Evolutionary conservation across 306 rosid species (phyloP).

Genomic region (Hylodesmum podocarpum): DNA sequence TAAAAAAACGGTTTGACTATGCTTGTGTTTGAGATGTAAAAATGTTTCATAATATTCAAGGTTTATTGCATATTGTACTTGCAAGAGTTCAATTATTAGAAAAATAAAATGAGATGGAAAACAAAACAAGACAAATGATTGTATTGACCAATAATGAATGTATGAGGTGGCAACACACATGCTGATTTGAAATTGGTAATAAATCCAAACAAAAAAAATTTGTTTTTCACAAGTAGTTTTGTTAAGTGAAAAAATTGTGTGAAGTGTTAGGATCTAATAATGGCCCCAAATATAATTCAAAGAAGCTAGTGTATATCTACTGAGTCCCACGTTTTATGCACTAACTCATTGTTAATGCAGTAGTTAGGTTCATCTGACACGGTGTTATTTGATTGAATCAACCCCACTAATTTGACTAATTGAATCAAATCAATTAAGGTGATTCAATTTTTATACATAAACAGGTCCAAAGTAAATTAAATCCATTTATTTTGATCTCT

Average conservation of each 20-base stretch:
- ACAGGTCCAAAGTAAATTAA: too few species aligned
- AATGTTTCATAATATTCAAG: background rate
- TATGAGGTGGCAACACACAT: background rate
- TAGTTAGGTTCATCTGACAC: background rate
- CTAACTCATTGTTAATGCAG: background rate
- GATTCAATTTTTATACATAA: too few species aligned
- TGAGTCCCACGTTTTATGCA: background rate
- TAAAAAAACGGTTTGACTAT: background rate
- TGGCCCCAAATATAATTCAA: background rate
- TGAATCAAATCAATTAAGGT: too few species aligned
- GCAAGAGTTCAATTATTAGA: background rate
- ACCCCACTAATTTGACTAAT: background rate
- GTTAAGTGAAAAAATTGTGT: background rate
- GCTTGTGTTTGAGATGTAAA: background rate
- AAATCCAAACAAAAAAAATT: background rate
- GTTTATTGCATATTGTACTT: background rate
- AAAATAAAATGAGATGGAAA: background rate
- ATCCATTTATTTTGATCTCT: too few species aligned
- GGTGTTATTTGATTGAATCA: background rate
- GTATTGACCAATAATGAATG: background rate
- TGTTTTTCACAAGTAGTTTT: background rate
- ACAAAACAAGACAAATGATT: background rate
- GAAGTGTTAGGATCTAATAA: background rate
- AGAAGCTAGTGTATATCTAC: background rate
- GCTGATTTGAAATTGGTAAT: background rate